These are phyloP conservation scores for Coemansia sp. DNA, from an alignment of 192 early-diverging fungal species.

Conservation along the genomic window DNA sequence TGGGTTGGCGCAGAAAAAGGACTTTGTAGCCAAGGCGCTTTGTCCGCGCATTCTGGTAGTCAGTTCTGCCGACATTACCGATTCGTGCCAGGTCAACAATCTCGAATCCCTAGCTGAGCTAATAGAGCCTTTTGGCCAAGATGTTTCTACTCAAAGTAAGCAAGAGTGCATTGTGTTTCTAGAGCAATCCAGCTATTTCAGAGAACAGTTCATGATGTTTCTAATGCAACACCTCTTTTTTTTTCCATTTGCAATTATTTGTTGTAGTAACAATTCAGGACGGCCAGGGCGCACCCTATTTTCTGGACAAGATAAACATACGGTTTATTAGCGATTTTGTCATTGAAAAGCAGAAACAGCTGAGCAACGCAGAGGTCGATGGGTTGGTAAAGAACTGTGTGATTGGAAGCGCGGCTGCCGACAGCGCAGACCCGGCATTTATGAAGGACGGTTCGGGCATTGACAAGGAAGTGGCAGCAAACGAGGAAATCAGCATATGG, in stretches of 20 bases:
- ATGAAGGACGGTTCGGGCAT: conserved; percentile 13
- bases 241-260: background rate
- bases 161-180: background rate
- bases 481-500: conserved; percentile 35
- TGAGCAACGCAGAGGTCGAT: conserved; percentile 27
- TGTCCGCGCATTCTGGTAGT: conserved; percentile 53
- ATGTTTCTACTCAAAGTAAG: conserved; percentile 55
- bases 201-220: no score
- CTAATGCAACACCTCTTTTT: background rate
- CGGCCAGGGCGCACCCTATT: conserved; percentile 52
- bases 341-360: conserved; percentile 19
- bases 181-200: background rate
- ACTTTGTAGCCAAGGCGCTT: conserved; percentile 51
- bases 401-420: conserved; percentile 1
- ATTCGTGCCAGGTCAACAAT: conserved; percentile 35
- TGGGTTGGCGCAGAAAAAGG: conserved; percentile 44
- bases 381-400: conserved; percentile 21
- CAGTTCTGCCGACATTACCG: conserved; percentile 26
- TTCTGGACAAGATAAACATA: conserved; percentile 51
- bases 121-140: conserved; percentile 51
- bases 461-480: conserved; percentile 9
- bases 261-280: conserved; percentile 56
- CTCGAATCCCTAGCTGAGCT: conserved; percentile 48
- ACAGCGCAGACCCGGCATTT: conserved; percentile 17
- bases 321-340: conserved; percentile 41